Evolutionary conservation across 257 asterid genomes (phyloP).

Genomic region (Mitragyna speciosa): DNA sequence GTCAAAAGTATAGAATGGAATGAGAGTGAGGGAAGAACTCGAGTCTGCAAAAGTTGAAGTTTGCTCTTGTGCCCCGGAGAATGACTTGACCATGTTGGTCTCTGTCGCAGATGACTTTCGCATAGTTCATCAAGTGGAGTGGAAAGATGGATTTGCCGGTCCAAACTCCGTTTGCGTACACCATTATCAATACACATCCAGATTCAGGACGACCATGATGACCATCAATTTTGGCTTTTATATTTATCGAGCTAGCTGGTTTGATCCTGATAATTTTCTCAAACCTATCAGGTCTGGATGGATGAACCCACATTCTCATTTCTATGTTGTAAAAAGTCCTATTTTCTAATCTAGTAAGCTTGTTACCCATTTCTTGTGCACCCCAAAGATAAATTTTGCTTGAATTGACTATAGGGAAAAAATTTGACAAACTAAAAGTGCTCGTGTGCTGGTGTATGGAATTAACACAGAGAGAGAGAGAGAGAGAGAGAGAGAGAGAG

Average conservation of each 20-base stretch:
- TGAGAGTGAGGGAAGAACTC: background rate
- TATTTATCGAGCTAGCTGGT: background rate
- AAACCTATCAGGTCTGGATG: background rate
- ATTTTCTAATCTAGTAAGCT: background rate
- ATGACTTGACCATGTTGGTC: background rate
- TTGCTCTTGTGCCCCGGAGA: background rate
- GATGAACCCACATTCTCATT: background rate
- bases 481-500: too few relatives aligned
- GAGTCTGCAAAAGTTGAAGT: background rate
- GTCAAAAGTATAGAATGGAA: background rate
- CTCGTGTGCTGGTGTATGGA: too few relatives aligned
- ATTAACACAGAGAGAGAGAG: too few relatives aligned
- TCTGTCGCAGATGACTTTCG: conserved; percentile 14
- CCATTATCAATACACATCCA: background rate
- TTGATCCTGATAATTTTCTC: background rate
- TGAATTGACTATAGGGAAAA: too few relatives aligned
- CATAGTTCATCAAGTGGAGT: background rate
- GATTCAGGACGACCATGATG: background rate
- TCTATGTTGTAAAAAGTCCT: background rate
- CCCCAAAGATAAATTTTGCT: too few relatives aligned
- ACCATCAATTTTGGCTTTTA: background rate
- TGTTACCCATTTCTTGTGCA: background rate
- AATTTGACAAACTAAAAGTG: too few relatives aligned
- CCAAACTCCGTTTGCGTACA: conserved; percentile 1
- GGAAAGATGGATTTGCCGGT: conserved; percentile 6